Evolutionary conservation across 345 rosid genomes (phyloP), one percentile per base, ranked within the genome.

Genomic region (Boechera divaricarpa): DNA sequence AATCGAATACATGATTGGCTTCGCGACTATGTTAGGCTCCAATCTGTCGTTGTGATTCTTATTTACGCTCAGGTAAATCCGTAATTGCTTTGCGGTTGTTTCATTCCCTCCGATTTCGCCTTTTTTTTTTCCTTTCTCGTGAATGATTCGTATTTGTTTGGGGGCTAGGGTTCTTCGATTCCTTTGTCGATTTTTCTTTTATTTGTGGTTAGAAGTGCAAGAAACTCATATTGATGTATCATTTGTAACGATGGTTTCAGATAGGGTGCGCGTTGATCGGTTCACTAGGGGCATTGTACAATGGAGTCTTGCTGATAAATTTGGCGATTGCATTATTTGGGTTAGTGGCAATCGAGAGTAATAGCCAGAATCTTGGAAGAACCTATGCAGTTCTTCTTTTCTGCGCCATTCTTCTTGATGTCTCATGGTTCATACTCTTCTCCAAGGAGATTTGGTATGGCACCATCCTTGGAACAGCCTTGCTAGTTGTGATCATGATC

Each of bases 181-280:
- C 24, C 47, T 4, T 11, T 53, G 4, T 54, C 55, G 31, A 45
- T 42, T 32, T 53, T 21, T 7, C 13, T 62, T 13, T 18, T 44
- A 0, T 5, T 35, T 45, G 44, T 7, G 53, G 24, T 39, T 49
- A 12, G 13, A 48, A 45, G 9, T 29, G 28, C 4, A 48, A 38
- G 36, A 39, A 21, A 15, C 39, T 57, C 18, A 54, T 28, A 18
- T 54, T 51, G 29, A 24, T 70, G 35, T 21, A 52, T 55, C 4
- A 11, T 24, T 26, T 58, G n/a, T 49, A 29, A 29, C 26, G 53
- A 10, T 59, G 51, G 16, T 73, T 67, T 56, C 76, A 85, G 94
- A 89, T 89, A 76, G 94, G 88, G 6, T 90, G 92, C 75, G 85
- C 96, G 18, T 74, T 92, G 84, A 83, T 90, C 57, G 96, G 98